Percentiles rank a stretch among this genome's conserved stretches.
These are phyloP conservation scores for Zanthoxylum bungeanum DNA, from an alignment of 345 rosid genomes.

Conservation along the genomic window DNA sequence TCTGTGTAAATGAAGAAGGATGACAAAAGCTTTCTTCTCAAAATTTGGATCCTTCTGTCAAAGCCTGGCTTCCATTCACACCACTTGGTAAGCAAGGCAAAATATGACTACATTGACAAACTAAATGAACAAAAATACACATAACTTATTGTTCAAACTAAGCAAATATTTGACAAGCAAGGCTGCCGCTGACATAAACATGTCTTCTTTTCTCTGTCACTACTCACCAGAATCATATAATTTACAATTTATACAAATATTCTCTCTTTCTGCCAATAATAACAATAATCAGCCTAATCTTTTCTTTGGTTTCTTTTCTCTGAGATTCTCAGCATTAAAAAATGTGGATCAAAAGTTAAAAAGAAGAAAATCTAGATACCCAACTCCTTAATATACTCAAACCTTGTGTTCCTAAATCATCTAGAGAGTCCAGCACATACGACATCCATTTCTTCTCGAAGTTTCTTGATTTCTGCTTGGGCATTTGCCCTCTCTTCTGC, in stretches of 20 bases:
- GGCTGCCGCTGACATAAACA: background rate
- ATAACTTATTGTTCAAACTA: background rate
- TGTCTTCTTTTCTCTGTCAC: background rate
- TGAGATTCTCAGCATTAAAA: background rate
- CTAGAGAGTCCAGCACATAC: constrained; percentile 18
- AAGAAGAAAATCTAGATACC: background rate
- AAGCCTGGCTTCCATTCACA: background rate
- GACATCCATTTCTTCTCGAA: constrained; percentile 18
- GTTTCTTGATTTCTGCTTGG: constrained; percentile 24
- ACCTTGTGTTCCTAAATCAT: background rate
- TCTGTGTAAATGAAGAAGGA: background rate
- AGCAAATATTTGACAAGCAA: background rate
- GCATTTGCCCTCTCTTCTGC: constrained; percentile 25
- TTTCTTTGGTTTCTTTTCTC: too few species aligned
- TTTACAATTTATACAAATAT: too few species aligned
- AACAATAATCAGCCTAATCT: background rate
- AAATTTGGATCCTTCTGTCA: background rate
- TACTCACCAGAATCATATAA: too few species aligned
- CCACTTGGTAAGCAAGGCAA: background rate
- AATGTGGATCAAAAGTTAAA: background rate
- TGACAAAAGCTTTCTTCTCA: background rate
- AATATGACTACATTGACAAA: background rate
- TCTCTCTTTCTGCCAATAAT: background rate
- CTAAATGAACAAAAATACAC: background rate
- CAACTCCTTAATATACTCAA: background rate